phyloP scores from a whole-genome alignment of 208 protist genomes.

The Trichomonas vaginalis region DNA sequence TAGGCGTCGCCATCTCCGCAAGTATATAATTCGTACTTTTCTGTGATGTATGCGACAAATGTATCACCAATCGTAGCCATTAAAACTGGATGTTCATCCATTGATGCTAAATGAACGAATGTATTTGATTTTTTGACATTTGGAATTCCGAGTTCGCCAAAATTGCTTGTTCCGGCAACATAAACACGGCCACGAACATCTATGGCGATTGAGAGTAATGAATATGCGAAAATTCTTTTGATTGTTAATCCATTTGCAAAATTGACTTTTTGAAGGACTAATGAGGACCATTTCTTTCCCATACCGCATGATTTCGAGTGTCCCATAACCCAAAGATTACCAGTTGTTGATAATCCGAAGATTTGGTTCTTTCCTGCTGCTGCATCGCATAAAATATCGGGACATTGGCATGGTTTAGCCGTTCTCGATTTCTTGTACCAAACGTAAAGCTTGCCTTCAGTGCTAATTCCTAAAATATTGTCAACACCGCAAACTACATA shows the following conservation, averaged over 20 bases:
- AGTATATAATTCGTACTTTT: not conserved
- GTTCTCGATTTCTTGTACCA: not conserved
- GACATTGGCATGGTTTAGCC: not conserved
- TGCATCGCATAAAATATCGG: not conserved
- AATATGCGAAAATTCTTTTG: not conserved
- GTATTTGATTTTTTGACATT: not conserved
- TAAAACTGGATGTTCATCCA: not conserved
- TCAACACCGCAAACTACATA: not conserved
- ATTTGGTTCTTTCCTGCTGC: not conserved
- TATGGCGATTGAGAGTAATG: not conserved
- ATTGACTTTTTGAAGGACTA: not conserved
- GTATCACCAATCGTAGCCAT: not conserved
- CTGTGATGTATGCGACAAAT: not conserved
- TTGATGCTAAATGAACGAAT: not conserved
- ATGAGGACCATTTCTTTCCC: not conserved
- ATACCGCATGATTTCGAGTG: not conserved
- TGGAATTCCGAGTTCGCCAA: not conserved
- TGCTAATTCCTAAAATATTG: not conserved
- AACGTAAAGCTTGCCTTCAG: not conserved
- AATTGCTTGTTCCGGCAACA: not conserved
- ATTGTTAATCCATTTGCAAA: not conserved
- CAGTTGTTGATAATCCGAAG: not conserved
- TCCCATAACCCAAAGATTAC: not conserved
- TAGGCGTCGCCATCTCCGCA: not conserved
- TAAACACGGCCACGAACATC: not conserved